Base-by-base conservation (phyloP, 2,329 filamentous ascomycete genomes). In the Calonectria honghensis region DNA sequence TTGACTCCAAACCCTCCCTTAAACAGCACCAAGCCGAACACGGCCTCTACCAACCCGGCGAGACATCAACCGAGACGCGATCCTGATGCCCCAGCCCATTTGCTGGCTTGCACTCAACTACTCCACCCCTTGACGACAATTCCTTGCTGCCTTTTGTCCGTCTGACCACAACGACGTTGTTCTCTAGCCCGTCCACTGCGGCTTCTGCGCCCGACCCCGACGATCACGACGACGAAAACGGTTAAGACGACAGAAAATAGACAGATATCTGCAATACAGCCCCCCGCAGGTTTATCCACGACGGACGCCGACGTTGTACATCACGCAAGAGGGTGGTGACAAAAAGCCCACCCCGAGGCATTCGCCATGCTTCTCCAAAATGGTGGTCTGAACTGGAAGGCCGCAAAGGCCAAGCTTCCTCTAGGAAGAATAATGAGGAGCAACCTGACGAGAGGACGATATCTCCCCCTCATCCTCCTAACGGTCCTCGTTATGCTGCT, bases 321-420 rank as follows among this genome's bases (percentile, higher is more conserved):
- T 50, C 61, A 29, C 52, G 39, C 64, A 68, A 74, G 73, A 76
- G 68, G 73, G 73, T 74, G 77, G 74, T 73, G 73, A 76, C 73
- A 45, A 76, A 73, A 72, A 65, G 65, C 68, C 72, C 66, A 72
- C 68, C 52, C 65, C 57, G 72, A 77, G 75, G 83, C 83, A 81
- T 83, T 84, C 83, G 88, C 79, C 76, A 98, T 98, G 96, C 92
- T 98, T 88, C 92, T 97, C 81, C 94, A 95, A 78, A 98, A 98
- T 87, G 94, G 94, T 85, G 95, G 95, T 84, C 91, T 96, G 83
- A 96, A 93, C 85, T 98, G 96, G 96, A 98, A 98, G 89, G 94
- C 95, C 79, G 94, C 96, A 79, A 94, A 92, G 87, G 90, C 94
- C 81, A 91, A 92, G 82, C 88, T 98, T 80, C 95, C 96, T 54